These are phyloP conservation scores for Syzygium jambos DNA, from an alignment of 345 rosid species.

Conservation along the genomic window DNA sequence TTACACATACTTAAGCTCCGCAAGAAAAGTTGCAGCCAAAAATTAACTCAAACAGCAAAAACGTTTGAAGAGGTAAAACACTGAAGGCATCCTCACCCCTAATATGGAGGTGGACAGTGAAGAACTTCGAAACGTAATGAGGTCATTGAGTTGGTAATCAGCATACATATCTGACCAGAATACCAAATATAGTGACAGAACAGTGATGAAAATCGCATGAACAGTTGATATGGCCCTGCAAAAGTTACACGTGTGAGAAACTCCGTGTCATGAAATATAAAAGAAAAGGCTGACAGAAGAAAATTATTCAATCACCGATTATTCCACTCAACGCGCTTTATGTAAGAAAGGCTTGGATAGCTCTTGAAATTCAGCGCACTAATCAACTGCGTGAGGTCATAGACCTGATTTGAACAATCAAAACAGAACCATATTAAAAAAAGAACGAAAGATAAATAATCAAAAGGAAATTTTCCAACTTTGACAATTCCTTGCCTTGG, in stretches of 20 bases:
- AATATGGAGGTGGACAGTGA: slow-evolving; percentile 34
- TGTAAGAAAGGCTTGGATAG: slow-evolving; percentile 35
- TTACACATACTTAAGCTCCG: background rate
- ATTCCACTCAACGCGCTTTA: slow-evolving; percentile 57
- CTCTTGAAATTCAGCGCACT: slow-evolving; percentile 49
- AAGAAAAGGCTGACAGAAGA: background rate
- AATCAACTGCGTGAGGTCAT: slow-evolving; percentile 45
- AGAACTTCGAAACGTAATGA: slow-evolving; percentile 38
- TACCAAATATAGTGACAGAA: slow-evolving; percentile 48
- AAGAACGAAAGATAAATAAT: background rate
- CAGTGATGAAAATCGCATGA: slow-evolving; percentile 54
- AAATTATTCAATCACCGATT: slow-evolving; percentile 34
- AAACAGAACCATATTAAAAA: background rate
- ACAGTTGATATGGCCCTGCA: slow-evolving; percentile 57
- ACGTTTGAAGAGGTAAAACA: background rate
- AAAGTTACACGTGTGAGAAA: background rate
- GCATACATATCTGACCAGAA: slow-evolving; percentile 53
- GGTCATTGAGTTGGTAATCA: slow-evolving; percentile 21
- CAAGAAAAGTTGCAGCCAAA: background rate
- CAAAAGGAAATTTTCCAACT: background rate
- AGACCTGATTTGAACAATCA: slow-evolving; percentile 28
- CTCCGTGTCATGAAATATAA: background rate
- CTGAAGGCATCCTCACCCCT: slow-evolving; percentile 34
- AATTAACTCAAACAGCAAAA: background rate
- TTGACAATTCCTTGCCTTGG: background rate